A percentile compares a stretch with the other conserved stretches of the same genome.
Evolutionary conservation across 1,139 yeast species (phyloP).

Genomic region (Nadsonia starkeyi-henricii): DNA sequence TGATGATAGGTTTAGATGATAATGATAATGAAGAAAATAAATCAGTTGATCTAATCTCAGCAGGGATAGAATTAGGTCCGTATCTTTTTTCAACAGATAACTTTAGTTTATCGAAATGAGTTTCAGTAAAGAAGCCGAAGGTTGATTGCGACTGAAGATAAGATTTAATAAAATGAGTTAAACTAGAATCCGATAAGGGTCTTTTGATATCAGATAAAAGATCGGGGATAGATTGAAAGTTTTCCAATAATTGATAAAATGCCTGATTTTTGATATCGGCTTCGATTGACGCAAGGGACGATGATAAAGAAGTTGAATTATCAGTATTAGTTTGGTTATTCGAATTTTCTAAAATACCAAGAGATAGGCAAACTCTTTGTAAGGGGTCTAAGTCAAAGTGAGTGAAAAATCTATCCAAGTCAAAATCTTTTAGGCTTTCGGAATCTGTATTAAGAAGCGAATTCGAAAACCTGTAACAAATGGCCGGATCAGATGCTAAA

Average conservation of each 20-base stretch:
- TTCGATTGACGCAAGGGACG: not conserved
- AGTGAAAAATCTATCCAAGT: slow-evolving; percentile 10
- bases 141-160: not conserved
- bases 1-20: not conserved
- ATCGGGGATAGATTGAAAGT: not conserved
- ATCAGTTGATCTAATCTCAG: not conserved
- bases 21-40: slow-evolving; percentile 6
- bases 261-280: not conserved
- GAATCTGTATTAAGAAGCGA: slow-evolving; percentile 15
- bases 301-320: not conserved
- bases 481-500: slow-evolving; percentile 16
- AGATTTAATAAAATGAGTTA: not conserved
- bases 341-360: not conserved
- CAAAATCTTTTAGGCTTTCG: slow-evolving; percentile 11
- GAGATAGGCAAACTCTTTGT: slow-evolving; percentile 10
- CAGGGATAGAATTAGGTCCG: not conserved
- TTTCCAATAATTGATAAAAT: slow-evolving; percentile 5
- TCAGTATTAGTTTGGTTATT: not conserved
- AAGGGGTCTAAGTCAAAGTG: slow-evolving; percentile 12
- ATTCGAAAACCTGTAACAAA: slow-evolving; percentile 16
- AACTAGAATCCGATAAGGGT: not conserved
- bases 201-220: no score
- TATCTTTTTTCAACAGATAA: not conserved
- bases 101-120: not conserved
- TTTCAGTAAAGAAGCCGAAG: not conserved